phyloP scores from a whole-genome alignment of 257 asterid genomes.

The Solanum lycopersicoides region DNA sequence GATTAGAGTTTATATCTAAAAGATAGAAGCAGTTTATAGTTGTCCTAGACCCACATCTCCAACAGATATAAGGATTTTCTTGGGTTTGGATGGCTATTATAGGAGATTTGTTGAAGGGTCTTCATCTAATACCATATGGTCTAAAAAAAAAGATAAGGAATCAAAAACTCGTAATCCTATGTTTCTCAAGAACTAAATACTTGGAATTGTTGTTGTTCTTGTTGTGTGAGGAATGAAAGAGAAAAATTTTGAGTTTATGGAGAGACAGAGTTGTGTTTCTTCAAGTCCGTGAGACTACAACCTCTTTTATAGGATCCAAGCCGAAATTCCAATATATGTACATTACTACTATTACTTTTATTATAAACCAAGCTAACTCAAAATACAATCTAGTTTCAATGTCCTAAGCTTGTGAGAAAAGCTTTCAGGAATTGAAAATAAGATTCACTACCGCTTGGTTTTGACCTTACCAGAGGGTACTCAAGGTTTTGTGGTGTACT shows the following conservation, averaged over 20 bases:
- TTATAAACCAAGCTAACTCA: background rate
- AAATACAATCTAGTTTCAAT: no score
- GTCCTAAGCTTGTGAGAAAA: no score
- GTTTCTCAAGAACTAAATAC: background rate
- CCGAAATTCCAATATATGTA: conserved; percentile 18
- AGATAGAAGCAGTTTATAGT: no score
- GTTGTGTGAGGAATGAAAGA: background rate
- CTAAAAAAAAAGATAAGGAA: background rate
- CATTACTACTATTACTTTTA: background rate
- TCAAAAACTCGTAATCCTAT: background rate
- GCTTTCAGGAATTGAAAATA: no score
- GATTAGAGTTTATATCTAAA: no score
- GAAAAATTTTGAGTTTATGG: background rate
- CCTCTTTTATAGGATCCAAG: conserved; percentile 55
- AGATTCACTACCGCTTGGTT: no score
- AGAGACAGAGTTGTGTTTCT: conserved; percentile 1
- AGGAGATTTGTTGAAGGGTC: no score
- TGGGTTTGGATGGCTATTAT: no score
- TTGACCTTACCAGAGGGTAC: no score
- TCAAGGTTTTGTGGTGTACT: no score
- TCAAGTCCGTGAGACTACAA: conserved; percentile 15
- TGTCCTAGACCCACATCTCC: no score
- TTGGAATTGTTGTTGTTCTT: background rate
- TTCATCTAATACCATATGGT: background rate
- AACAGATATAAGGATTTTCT: no score